A percentile compares a stretch with the other conserved stretches of the same genome.
These are phyloP conservation scores for Ramaria rubella DNA, from an alignment of 768 basidiomycete genomes.

Conservation along the genomic window DNA sequence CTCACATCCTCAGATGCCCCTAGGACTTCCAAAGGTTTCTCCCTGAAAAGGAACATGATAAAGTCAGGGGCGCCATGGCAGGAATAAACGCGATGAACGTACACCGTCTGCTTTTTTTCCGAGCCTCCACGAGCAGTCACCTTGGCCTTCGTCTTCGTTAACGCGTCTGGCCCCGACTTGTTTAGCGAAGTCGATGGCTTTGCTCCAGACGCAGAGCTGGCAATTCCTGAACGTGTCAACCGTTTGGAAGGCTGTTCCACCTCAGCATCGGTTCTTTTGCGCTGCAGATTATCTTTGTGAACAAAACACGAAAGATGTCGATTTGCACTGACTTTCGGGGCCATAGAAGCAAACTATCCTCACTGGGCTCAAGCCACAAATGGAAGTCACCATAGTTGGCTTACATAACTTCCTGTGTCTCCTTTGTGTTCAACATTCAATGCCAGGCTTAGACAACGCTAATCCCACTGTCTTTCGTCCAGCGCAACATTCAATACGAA, in stretches of 20 bases:
- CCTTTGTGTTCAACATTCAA: neutral
- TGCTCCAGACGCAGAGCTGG: neutral
- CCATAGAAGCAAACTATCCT: neutral
- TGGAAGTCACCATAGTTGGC: no score
- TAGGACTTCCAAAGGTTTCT: neutral
- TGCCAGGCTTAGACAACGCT: conserved; percentile 50
- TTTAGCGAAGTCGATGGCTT: neutral
- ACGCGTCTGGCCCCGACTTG: neutral
- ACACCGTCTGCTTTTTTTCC: neutral
- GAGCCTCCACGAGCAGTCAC: neutral
- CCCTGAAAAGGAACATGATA: neutral
- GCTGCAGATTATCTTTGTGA: neutral
- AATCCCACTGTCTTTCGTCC: conserved; percentile 78
- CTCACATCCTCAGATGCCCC: no score
- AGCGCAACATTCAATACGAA: conserved; percentile 39
- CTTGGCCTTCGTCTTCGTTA: neutral
- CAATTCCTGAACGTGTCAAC: neutral
- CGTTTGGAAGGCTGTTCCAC: neutral
- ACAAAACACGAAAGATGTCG: neutral
- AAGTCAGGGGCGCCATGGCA: neutral
- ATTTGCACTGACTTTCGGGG: neutral
- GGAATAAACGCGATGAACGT: neutral
- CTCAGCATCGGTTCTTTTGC: neutral
- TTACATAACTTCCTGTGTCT: neutral
- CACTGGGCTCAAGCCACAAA: neutral